Conservation (phyloP, 2,329 filamentous ascomycete genomes). For the Exophiala calicioides region DNA sequence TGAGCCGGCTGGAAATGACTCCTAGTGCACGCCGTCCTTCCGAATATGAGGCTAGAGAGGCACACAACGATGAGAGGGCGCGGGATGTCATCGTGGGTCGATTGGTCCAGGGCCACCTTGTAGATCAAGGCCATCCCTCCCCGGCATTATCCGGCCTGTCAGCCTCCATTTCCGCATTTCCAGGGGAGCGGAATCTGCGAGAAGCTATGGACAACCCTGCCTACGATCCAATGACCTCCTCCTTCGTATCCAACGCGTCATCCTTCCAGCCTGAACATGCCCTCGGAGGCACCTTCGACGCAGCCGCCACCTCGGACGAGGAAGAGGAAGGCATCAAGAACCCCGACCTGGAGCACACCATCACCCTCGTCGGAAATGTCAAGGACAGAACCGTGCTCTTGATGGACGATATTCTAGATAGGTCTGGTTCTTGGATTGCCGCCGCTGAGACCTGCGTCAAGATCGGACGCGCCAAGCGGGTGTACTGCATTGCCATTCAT, state of each 20-base stretch:
- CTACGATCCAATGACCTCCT: conserved; percentile 85
- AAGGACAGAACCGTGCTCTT: conserved; percentile 86
- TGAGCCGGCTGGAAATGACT: conserved; percentile 40
- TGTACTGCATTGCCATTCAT: conserved; percentile 97
- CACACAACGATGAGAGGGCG: conserved; percentile 78
- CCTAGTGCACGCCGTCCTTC: conserved; percentile 44
- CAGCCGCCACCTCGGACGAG: conserved; percentile 79
- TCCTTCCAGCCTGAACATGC: conserved; percentile 68
- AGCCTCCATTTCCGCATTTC: conserved; percentile 58
- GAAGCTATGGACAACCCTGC: conserved; percentile 55
- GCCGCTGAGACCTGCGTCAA: conserved; percentile 90
- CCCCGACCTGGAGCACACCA: conserved; percentile 83
- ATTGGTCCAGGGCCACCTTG: conserved; percentile 89
- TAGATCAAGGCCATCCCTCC: conserved; percentile 88
- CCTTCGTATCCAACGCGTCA: conserved; percentile 77
- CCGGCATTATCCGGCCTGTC: conserved; percentile 67
- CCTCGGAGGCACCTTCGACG: conserved; percentile 82
- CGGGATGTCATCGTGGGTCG: conserved; percentile 89
- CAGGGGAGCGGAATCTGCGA: conserved; percentile 49
- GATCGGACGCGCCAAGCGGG: conserved; percentile 83
- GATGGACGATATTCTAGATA: conserved; percentile 99
- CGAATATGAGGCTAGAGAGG: conserved; percentile 46
- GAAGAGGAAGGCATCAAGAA: conserved; percentile 88
- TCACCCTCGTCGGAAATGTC: conserved; percentile 96
- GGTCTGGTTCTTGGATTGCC: conserved; percentile 93